Percentiles rank a stretch among this genome's conserved stretches.
These are phyloP conservation scores for Wickerhamiella cacticola DNA, from an alignment of 805 yeast species.

Conservation along the genomic window DNA sequence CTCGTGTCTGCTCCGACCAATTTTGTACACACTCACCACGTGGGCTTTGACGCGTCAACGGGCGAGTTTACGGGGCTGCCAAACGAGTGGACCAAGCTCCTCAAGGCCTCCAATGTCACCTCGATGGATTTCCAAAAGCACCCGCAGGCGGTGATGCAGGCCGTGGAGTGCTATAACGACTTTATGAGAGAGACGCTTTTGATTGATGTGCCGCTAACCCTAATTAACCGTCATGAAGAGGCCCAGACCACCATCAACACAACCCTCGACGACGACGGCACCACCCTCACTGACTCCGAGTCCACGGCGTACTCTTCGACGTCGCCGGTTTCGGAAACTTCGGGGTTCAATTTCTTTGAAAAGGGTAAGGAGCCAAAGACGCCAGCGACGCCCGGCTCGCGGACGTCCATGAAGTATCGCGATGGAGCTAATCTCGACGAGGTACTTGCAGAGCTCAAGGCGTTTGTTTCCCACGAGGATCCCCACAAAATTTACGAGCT, in stretches of 20 bases:
- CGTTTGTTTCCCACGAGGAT: not conserved
- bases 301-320: not conserved
- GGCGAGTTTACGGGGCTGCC: conserved; percentile 86
- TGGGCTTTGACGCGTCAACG: conserved; percentile 66
- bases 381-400: not conserved
- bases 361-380: not conserved
- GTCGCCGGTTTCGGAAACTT: not conserved
- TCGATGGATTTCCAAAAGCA: conserved; percentile 73
- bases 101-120: conserved; percentile 74
- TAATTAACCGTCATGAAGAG: not conserved
- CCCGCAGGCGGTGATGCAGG: conserved; percentile 84
- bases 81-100: conserved; percentile 74
- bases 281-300: not conserved
- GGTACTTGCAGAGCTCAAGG: not conserved
- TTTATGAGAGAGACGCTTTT: not conserved
- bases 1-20: not conserved
- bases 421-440: not conserved
- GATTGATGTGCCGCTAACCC: not conserved
- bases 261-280: not conserved
- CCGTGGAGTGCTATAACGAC: conserved; percentile 56
- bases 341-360: not conserved
- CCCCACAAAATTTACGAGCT: not conserved
- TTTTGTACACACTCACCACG: conserved; percentile 36
- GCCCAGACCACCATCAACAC: not conserved
- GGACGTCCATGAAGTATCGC: not conserved